Percentiles rank a stretch among this genome's conserved stretches.
phyloP scores from a whole-genome alignment of 2,329 filamentous ascomycete species.

The Penicillium sp. region DNA sequence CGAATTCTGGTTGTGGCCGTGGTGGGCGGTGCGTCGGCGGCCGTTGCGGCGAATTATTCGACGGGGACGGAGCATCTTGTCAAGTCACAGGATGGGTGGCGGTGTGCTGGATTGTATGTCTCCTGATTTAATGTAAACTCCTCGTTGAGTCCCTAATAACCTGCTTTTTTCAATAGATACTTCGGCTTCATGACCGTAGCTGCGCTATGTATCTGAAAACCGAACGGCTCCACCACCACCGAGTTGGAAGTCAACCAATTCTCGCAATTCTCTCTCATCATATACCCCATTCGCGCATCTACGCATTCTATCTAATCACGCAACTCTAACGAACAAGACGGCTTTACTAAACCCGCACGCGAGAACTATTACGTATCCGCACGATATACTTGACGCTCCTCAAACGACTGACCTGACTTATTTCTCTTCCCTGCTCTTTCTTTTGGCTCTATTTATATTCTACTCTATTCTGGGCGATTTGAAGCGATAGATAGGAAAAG shows the following conservation, averaged over 20 bases:
- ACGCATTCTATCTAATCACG: background rate
- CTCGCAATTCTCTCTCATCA: background rate
- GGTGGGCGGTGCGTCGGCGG: conserved; percentile 53
- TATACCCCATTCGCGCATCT: conserved; percentile 5
- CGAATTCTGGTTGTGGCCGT: conserved; percentile 63
- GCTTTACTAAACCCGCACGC: background rate
- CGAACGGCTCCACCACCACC: background rate
- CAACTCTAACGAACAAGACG: background rate
- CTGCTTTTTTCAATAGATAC: conserved; percentile 33
- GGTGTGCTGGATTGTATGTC: conserved; percentile 44
- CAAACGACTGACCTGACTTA: background rate
- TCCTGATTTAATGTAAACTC: background rate
- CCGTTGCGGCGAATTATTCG: conserved; percentile 44
- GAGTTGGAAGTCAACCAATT: background rate
- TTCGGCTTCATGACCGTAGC: conserved; percentile 46
- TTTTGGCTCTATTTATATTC: background rate
- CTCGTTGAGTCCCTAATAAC: background rate
- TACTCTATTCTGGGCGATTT: background rate
- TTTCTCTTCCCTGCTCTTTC: too few relatives aligned
- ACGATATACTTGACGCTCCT: background rate
- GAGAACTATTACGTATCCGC: background rate
- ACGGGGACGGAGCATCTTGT: conserved; percentile 41
- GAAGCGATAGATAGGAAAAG: background rate
- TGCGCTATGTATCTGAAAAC: conserved; percentile 41
- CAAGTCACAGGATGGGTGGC: conserved; percentile 46